Conservation (phyloP, 2,329 filamentous ascomycete species). For the Drechslera avenae region DNA sequence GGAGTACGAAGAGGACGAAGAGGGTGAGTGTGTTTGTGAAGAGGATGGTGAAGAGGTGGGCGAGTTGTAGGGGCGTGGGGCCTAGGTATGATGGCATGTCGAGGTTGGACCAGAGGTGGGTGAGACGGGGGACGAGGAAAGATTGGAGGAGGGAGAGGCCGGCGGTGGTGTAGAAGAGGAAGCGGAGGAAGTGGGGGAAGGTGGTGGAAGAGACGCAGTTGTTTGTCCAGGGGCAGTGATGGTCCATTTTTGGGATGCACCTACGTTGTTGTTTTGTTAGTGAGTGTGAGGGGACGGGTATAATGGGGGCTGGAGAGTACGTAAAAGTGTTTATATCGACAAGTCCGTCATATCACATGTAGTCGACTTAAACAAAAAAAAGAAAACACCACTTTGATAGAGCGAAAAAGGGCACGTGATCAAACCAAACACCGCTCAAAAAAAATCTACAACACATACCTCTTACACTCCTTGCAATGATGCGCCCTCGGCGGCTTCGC, state of each 20-base stretch:
- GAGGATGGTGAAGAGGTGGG: slow-evolving; percentile 64
- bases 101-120: slow-evolving; percentile 67
- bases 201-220: slow-evolving; percentile 85
- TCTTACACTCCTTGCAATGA: slow-evolving; percentile 77
- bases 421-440: neutral
- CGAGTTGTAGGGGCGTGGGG: slow-evolving; percentile 64
- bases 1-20: slow-evolving; percentile 67
- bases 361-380: no score
- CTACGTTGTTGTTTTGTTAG: slow-evolving; percentile 38
- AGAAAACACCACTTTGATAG: neutral
- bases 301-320: no score
- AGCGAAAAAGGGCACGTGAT: neutral
- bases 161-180: slow-evolving; percentile 71
- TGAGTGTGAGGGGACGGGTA: neutral
- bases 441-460: slow-evolving; percentile 44
- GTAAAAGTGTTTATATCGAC: no score
- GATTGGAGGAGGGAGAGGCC: slow-evolving; percentile 66
- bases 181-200: slow-evolving; percentile 81
- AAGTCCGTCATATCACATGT: no score
- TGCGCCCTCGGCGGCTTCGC: slow-evolving; percentile 79
- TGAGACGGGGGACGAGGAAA: slow-evolving; percentile 65
- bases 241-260: slow-evolving; percentile 82
- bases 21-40: slow-evolving; percentile 64
- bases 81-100: slow-evolving; percentile 73
- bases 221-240: slow-evolving; percentile 83